Conservation (phyloP, 108 stramenopile species). For the Skeletonema menzelii region DNA sequence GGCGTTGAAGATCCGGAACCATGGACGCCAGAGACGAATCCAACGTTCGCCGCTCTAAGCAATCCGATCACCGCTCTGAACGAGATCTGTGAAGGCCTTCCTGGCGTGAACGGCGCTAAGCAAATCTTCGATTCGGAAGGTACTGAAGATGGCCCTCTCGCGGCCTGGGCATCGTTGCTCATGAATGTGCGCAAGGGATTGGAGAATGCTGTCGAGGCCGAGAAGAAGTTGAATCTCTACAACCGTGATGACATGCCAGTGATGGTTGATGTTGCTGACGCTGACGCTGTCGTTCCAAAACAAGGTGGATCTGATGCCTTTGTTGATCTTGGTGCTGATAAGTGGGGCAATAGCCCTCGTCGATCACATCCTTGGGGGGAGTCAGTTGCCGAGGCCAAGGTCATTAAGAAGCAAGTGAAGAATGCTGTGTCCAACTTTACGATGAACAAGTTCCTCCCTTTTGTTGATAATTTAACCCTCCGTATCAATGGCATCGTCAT, state of each 20-base stretch:
- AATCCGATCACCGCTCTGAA: constrained; percentile 15
- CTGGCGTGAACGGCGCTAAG: background rate
- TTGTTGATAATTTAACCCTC: constrained; percentile 22
- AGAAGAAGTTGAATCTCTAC: constrained; percentile 5
- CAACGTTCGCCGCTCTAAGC: constrained; percentile 13
- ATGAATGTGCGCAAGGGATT: constrained; percentile 13
- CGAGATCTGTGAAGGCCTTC: constrained; percentile 2
- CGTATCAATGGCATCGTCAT: constrained; percentile 23
- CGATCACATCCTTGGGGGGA: background rate
- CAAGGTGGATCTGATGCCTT: constrained; percentile 9
- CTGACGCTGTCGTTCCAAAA: constrained; percentile 5
- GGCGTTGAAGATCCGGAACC: constrained; percentile 23
- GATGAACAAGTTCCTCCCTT: constrained; percentile 4
- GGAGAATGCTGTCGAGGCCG: constrained; percentile 11
- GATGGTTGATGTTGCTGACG: constrained; percentile 11
- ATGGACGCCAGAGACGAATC: constrained; percentile 16
- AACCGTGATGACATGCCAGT: constrained; percentile 1
- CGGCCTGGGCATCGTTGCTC: constrained; percentile 7
- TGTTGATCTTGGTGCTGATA: constrained; percentile 24
- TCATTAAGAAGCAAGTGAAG: background rate
- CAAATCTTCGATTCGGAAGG: constrained; percentile 1
- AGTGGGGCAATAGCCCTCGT: background rate
- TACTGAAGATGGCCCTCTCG: background rate
- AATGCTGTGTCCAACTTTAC: constrained; percentile 9
- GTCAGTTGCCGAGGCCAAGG: constrained; percentile 2